Percentiles rank a stretch among this genome's conserved stretches.
Evolutionary conservation across 1,284 basidiomycete genomes (phyloP).

Genomic region (Ustilago cynodontis): DNA sequence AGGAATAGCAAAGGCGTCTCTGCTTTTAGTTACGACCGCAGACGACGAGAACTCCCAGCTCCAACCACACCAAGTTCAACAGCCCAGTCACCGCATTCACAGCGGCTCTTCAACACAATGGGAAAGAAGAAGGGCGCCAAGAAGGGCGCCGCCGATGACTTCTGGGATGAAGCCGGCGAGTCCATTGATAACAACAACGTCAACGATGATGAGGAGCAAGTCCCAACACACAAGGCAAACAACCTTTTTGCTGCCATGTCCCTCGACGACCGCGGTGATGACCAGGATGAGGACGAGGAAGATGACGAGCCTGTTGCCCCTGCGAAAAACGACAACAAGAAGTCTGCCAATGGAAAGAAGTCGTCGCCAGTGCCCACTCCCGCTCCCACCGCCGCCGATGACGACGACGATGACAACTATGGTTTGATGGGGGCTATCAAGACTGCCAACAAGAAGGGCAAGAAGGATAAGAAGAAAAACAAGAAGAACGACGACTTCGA

Average conservation of each 20-base stretch:
- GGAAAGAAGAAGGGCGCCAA: conserved; percentile 65
- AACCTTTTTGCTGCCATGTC: conserved; percentile 51
- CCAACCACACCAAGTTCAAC: not conserved
- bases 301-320: conserved; percentile 22
- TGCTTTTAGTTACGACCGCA: conserved; percentile 12
- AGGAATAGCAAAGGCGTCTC: conserved; percentile 5
- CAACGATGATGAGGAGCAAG: conserved; percentile 24
- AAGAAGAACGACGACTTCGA: conserved; percentile 65
- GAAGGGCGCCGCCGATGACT: conserved; percentile 62
- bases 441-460: conserved; percentile 55
- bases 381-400: conserved; percentile 29
- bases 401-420: conserved; percentile 58
- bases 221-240: conserved; percentile 32
- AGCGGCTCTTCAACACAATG: conserved; percentile 44
- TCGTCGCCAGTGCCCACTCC: conserved; percentile 21
- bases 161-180: conserved; percentile 63
- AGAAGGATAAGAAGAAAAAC: conserved; percentile 63
- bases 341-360: conserved; percentile 30
- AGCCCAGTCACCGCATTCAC: not conserved
- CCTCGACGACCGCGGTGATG: conserved; percentile 40
- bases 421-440: conserved; percentile 61
- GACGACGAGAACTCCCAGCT: not conserved
- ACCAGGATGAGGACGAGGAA: conserved; percentile 32
- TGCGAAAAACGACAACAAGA: conserved; percentile 41
- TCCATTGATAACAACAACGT: conserved; percentile 42